phyloP scores from a whole-genome alignment of 352 stramenopile genomes.

The Aphanomyces invadans region DNA sequence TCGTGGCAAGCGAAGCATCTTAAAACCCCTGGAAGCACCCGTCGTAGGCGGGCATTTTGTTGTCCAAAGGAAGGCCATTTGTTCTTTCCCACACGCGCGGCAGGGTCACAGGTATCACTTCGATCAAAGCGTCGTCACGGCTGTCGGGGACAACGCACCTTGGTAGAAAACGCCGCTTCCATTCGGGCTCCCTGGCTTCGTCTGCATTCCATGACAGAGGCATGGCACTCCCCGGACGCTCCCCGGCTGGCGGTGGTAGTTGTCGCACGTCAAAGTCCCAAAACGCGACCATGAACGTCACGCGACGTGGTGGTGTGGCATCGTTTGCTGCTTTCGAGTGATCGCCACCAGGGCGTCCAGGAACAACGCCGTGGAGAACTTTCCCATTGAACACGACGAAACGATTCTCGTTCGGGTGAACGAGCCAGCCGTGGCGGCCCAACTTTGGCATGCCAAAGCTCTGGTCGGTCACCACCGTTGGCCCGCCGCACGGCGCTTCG shows the following conservation, averaged over 20 bases:
- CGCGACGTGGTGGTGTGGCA: conserved; percentile 28
- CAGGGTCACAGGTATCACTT: conserved; percentile 25
- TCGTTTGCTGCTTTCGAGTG: background rate
- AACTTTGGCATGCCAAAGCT: conserved; percentile 26
- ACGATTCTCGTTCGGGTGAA: conserved; percentile 29
- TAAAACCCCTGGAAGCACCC: conserved; percentile 60
- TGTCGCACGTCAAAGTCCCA: conserved; percentile 39
- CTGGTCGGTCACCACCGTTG: conserved; percentile 51
- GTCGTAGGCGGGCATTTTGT: conserved; percentile 49
- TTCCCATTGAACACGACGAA: conserved; percentile 52
- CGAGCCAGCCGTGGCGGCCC: conserved; percentile 37
- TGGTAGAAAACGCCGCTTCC: background rate
- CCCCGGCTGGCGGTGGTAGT: conserved; percentile 11
- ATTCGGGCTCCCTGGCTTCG: background rate
- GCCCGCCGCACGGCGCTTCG: conserved; percentile 33
- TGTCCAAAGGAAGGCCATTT: conserved; percentile 17
- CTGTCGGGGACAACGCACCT: background rate
- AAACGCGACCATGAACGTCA: conserved; percentile 67
- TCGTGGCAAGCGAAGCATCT: too few species aligned
- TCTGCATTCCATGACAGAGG: conserved; percentile 28
- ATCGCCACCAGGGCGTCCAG: conserved; percentile 33
- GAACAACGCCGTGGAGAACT: conserved; percentile 54
- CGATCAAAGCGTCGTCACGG: background rate
- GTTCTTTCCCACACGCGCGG: conserved; percentile 29
- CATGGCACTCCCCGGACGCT: conserved; percentile 32